Conservation (phyloP, 1,284 basidiomycete genomes). For the Tausonia pullulans region DNA sequence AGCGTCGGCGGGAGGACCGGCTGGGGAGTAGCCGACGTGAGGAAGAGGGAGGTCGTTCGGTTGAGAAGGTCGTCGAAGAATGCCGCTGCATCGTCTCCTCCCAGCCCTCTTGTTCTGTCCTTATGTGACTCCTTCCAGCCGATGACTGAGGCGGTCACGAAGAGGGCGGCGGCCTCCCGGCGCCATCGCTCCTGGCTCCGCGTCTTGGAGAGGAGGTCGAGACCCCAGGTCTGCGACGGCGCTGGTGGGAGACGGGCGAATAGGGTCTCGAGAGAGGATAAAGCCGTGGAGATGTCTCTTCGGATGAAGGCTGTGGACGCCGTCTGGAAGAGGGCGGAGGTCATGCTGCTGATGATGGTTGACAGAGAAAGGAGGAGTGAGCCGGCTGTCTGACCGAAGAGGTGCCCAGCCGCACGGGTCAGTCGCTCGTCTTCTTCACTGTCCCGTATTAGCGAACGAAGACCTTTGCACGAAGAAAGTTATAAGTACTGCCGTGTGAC, state of each 20-base stretch:
- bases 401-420: background rate
- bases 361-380: too few relatives aligned
- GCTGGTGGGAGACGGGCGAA: background rate
- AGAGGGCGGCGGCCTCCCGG: background rate
- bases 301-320: constrained; percentile 1
- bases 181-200: background rate
- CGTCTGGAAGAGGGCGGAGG: background rate
- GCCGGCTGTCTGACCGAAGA: too few relatives aligned
- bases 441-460: too few relatives aligned
- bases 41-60: background rate
- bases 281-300: background rate
- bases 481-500: too few relatives aligned
- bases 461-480: too few relatives aligned
- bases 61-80: background rate
- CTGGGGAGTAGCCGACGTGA: background rate
- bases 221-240: background rate
- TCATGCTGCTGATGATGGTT: too few relatives aligned
- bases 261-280: background rate
- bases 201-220: background rate
- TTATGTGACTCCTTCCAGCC: background rate
- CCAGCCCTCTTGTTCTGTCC: background rate
- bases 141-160: background rate
- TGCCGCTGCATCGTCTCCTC: background rate
- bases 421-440: background rate
- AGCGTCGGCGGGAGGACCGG: background rate